These are phyloP conservation scores for Apiospora phragmitis DNA, from an alignment of 2,329 filamentous ascomycete genomes.

Conservation along the genomic window DNA sequence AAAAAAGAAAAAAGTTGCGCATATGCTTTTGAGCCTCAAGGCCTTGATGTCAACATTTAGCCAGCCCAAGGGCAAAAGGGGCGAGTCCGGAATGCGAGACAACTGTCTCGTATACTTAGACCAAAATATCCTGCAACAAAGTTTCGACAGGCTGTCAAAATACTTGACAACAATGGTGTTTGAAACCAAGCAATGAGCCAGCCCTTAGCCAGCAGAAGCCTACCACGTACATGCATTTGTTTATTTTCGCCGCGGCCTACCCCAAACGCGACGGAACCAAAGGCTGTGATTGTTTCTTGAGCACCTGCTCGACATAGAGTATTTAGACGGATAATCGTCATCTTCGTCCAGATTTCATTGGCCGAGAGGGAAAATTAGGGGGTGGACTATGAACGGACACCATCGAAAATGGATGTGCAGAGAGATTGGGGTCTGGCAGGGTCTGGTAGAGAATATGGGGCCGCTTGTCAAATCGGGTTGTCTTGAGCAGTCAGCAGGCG, in stretches of 20 bases:
- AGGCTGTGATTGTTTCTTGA: background rate
- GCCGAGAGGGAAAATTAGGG: slow-evolving; percentile 6
- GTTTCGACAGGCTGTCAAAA: slow-evolving; percentile 7
- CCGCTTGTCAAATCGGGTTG: slow-evolving; percentile 9
- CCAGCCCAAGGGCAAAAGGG: background rate
- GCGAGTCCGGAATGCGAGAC: background rate
- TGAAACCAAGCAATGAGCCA: background rate
- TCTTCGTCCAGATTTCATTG: background rate
- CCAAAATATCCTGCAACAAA: background rate
- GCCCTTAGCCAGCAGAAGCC: background rate
- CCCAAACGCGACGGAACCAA: background rate
- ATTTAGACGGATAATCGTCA: background rate
- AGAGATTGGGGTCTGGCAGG: slow-evolving; percentile 8
- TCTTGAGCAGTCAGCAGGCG: background rate
- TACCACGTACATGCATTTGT: background rate
- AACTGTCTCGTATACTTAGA: background rate
- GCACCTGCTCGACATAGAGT: background rate
- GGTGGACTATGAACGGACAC: slow-evolving; percentile 7
- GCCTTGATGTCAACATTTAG: background rate
- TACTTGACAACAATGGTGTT: background rate
- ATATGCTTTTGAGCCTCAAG: background rate
- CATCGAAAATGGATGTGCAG: background rate
- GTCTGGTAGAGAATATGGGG: slow-evolving; percentile 4
- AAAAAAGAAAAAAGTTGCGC: background rate
- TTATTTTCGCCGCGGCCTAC: background rate